Percentiles rank a stretch among this genome's conserved stretches.
These are phyloP conservation scores for Davidsoniella virescens DNA, from an alignment of 2,329 filamentous ascomycete species.

Conservation along the genomic window DNA sequence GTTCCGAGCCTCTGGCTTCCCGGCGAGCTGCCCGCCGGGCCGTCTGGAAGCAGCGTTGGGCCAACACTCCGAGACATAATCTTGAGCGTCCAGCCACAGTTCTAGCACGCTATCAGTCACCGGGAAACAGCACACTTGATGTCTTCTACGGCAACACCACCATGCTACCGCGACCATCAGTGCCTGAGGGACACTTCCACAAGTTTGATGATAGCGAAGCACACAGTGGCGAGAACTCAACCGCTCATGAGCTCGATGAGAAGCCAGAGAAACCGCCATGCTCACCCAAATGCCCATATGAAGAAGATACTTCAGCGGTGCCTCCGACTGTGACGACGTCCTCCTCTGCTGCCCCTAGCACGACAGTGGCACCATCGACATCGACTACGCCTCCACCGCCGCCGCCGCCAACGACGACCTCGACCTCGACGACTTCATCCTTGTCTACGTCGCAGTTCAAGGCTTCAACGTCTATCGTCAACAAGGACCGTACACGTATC, in stretches of 20 bases:
- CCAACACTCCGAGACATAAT: slow-evolving; percentile 5
- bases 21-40: slow-evolving; percentile 8
- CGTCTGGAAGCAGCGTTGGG: slow-evolving; percentile 8
- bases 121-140: neutral
- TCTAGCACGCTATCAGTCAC: neutral
- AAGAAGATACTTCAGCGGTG: neutral
- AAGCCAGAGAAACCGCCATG: neutral
- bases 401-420: neutral
- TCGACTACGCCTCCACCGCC: neutral
- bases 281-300: neutral
- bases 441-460: too few relatives aligned
- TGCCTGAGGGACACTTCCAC: neutral
- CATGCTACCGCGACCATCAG: neutral
- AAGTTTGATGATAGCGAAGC: neutral
- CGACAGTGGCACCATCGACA: neutral
- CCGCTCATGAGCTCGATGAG: neutral
- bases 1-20: slow-evolving; percentile 5
- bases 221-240: neutral
- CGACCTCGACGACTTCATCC: neutral
- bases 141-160: neutral
- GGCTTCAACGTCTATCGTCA: neutral
- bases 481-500: neutral
- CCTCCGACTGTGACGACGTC: neutral
- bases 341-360: neutral
- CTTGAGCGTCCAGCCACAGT: slow-evolving; percentile 5